Base-by-base conservation (phyloP, 352 stramenopile genomes). In the Phytophthora syringae region DNA sequence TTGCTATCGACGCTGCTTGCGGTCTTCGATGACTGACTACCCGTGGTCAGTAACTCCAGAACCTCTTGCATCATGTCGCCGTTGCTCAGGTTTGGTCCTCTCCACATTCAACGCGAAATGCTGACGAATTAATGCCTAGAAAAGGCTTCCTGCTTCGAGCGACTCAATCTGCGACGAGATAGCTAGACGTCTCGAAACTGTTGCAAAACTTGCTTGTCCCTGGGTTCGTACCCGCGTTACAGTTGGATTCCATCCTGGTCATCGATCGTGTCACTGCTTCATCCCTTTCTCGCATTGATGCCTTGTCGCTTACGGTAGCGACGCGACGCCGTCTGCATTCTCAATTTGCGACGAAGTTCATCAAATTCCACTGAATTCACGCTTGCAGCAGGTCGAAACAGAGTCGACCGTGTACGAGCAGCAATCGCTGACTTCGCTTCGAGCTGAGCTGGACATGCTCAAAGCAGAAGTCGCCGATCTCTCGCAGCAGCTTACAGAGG, bases 301-400 rank as follows among this genome's bases (percentile, higher is more conserved):
- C n/a, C n/a, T n/a, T n/a, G n/a, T n/a, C 70, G 70, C 37, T 70
- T 77, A 5, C 74, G 66, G 44, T 77, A 74, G 16, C 70, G 62
- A 21, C 66, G 67, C 24, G 74, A 82, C 7, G 66, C 58, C 18
- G 58, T 77, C 24, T 82, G 70, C 55, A 69, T 69, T 20, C 57
- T 62, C 15, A 82, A 37, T 49, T 72, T 75, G 5, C 70, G 74
- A 22, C 72, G 65, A 34, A 76, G 39, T 1, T 72, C 63, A 7
- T 71, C 52, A 36, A 77, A 69, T 25, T 77, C 70, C 9, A 18
- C 27, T 2, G 45, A 36, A 13, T 76, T 68, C 40, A 73, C 56
- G 1, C n/a, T n/a, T n/a, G n/a, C n/a, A n/a, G n/a, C n/a, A n/a
- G n/a, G n/a, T n/a, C n/a, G n/a, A n/a, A n/a, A n/a, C n/a, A n/a